These are phyloP conservation scores for Macadamia integrifolia DNA, from an alignment of 164 flowering plant species.

Conservation along the genomic window DNA sequence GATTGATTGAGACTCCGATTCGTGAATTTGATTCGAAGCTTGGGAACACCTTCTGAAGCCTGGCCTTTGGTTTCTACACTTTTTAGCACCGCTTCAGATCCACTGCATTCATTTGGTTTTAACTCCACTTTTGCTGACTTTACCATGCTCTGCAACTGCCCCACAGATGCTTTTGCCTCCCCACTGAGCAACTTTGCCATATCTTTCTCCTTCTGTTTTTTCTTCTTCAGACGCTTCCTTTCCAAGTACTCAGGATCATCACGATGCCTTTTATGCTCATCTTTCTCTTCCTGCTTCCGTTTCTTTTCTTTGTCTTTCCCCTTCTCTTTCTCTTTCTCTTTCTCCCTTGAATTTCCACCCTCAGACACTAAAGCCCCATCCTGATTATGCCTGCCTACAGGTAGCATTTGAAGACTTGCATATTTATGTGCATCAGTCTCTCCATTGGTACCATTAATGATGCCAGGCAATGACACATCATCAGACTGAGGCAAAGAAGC, in stretches of 20 bases:
- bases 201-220: constrained; percentile 63
- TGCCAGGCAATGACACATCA: constrained; percentile 30
- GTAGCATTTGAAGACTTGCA: constrained; percentile 36
- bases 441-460: constrained; percentile 28
- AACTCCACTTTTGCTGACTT: constrained; percentile 16
- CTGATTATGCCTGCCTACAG: constrained; percentile 21
- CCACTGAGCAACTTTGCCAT: constrained; percentile 37
- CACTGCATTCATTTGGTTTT: constrained; percentile 35
- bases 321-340: constrained; percentile 45
- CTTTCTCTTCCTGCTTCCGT: constrained; percentile 42
- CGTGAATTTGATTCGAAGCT: constrained; percentile 14
- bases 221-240: constrained; percentile 68
- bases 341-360: constrained; percentile 15
- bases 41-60: constrained; percentile 26
- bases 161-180: constrained; percentile 21
- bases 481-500: constrained; percentile 21
- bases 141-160: constrained; percentile 10
- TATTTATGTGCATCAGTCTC: constrained; percentile 34
- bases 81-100: constrained; percentile 18
- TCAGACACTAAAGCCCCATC: constrained; percentile 24
- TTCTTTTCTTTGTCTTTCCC: constrained; percentile 53
- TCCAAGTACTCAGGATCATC: constrained; percentile 71
- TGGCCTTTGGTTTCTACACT: constrained; percentile 31
- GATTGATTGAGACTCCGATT: constrained; percentile 8
- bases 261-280: constrained; percentile 29